Evolutionary conservation across 768 basidiomycete species (phyloP), one percentile per base, ranked within the genome.

Genomic region (Russula earlei): DNA sequence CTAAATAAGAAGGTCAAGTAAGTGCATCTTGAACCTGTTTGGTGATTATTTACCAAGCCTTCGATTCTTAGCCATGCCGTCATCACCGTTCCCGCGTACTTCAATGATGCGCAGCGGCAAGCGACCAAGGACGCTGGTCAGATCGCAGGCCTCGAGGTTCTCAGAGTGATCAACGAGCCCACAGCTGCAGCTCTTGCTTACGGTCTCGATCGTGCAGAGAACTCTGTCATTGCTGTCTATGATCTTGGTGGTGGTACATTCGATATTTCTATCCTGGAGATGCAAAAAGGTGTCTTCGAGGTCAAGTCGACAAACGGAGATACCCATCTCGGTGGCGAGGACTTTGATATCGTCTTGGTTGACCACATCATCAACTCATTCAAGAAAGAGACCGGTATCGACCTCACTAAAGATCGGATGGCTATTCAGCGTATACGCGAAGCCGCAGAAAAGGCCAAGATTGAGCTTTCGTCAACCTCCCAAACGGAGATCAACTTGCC

Each of bases 221-320:
- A 88, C 44, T 89, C 88, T 19, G 77, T 96, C 68, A 93, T 99
- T 64, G 96, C 96, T 41, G 96, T 99, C 56, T 99, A 98, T 69
- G 96, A 99, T 77, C 80, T 98, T 31, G 95, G 95, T 64, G 95
- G 95, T 65, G 95, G 95, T 54, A 97, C 95, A 22, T 98, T 98
- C 71, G 95, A 98, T 91, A 92, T 99, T 67, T 99, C 96, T 27
- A 94, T 99, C 63, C 78, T 99, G 54, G 94, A 97, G 75, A 98
- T 98, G 92, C 92, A 97, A 72, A 94, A 96, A 72, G 96, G 95
- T 65, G 94, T 99, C 10, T 99, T 98, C 71, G 96, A 98, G 72
- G 96, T 99, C 69, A 99, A 98, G 77, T 97, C 96, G 0, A 99
- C 96, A 53, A 97, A 97, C 68, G 96, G 96, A 69, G 95, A 99